Base-by-base conservation (phyloP, 805 yeast genomes). In the Blastobotrys chiropterorum region DNA sequence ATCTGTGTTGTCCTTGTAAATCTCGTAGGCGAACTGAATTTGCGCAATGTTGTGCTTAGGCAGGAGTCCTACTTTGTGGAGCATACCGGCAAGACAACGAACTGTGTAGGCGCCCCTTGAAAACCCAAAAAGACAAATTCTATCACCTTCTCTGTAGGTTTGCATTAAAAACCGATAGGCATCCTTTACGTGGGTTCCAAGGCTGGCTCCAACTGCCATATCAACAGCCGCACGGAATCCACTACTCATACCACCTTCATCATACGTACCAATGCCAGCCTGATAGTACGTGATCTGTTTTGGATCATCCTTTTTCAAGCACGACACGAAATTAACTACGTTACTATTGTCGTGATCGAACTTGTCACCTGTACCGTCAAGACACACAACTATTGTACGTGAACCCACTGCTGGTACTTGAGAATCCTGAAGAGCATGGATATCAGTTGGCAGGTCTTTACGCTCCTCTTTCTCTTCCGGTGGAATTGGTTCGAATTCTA, bases 41-140 rank as follows among this genome's bases (percentile, higher is more conserved):
- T 81, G 71, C 40, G 75, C 76, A 50, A 78, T 82, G 26, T 79
- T 64, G 0, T 86, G 86, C 14, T 59, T 62, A 51, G 75, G 72
- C 46, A 83, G 64, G 8, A 82, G 62, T 0, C 87, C 87, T 13
- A 83, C 81, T 44, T 77, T 65, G 56, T 78, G 83, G 5, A 83
- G 67, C 86, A 83, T 81, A 0, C 85, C 86, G 1, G 82, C 78
- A 20, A 83, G 63, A 1, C 82, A 79, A 42, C 86, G 70, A 0
- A 85, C 86, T 2, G 80, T 72, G 60, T 81, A 82, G 4, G 86
- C 83, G 8, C 87, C 88, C 34, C 87, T 69, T 44, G 77, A 72
- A 58, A 80, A 82, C 0, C 88, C 87, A 69, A 82, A 77, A 58
- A 83, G 64, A 54, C 66, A 78, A 13, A 83, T 74, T 48, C 65